These are phyloP conservation scores for Corylus avellana DNA, from an alignment of 306 rosid genomes.

Conservation along the genomic window DNA sequence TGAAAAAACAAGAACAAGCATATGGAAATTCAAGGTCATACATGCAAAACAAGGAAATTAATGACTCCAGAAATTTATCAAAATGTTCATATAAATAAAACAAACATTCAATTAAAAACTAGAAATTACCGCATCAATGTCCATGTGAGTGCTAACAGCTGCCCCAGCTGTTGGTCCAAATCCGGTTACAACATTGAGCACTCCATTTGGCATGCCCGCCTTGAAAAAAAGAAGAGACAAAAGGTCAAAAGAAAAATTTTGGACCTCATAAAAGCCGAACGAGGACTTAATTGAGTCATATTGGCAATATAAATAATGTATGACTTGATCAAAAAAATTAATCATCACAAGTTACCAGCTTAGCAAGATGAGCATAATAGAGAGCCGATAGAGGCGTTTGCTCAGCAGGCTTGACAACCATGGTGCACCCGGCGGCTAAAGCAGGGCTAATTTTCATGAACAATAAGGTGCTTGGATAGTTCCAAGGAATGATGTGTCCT, in stretches of 20 bases:
- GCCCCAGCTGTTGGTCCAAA: conserved; percentile 86
- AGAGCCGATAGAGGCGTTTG: conserved; percentile 89
- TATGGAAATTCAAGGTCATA: neutral
- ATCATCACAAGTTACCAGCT: conserved; percentile 41
- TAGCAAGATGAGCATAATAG: conserved; percentile 74
- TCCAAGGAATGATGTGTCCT: conserved; percentile 90
- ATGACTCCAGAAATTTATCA: neutral
- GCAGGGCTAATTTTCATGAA: conserved; percentile 61
- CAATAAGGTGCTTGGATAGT: conserved; percentile 61
- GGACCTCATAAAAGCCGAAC: no score
- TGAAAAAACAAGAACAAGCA: neutral
- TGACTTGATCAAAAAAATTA: no score
- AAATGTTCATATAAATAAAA: neutral
- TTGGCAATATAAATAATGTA: no score
- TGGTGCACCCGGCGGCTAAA: conserved; percentile 89
- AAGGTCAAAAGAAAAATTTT: neutral
- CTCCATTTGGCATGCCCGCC: conserved; percentile 96
- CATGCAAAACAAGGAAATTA: neutral
- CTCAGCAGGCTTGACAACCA: conserved; percentile 86
- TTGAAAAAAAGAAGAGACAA: conserved; percentile 4
- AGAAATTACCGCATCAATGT: conserved; percentile 63
- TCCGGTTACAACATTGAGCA: conserved; percentile 77
- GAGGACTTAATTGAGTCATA: no score
- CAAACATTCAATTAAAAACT: neutral
- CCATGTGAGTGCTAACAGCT: conserved; percentile 74